Evolutionary conservation across 148 eudicot genomes (phyloP).

Genomic region (Pouteria glomerata): DNA sequence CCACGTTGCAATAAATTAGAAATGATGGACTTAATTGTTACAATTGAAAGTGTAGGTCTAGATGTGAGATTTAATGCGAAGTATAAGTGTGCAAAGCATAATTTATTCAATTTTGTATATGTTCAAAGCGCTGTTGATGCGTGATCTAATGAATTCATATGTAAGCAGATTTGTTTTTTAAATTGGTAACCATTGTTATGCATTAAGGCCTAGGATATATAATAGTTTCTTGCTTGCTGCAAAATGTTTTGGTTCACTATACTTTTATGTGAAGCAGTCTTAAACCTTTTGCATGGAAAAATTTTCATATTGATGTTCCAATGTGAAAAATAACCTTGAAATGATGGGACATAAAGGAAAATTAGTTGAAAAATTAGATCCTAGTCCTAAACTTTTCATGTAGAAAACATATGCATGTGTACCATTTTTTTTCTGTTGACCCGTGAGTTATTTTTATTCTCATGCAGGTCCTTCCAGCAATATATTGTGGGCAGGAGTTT

Average conservation of each 20-base stretch:
- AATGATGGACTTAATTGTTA: too few relatives aligned
- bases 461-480: slow-evolving; percentile 44
- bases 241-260: background rate
- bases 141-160: background rate
- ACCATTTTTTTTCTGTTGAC: background rate
- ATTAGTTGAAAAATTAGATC: background rate
- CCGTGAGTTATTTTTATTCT: slow-evolving; percentile 12
- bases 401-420: background rate
- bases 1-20: too few relatives aligned
- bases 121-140: background rate
- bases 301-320: too few relatives aligned
- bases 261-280: background rate
- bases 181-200: background rate
- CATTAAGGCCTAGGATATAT: background rate
- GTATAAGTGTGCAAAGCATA: too few relatives aligned
- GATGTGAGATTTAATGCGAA: too few relatives aligned
- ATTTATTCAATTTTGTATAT: background rate
- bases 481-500: slow-evolving; percentile 45
- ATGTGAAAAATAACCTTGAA: background rate
- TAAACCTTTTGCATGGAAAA: background rate
- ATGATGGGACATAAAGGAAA: background rate
- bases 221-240: background rate
- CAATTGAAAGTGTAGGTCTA: too few relatives aligned
- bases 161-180: background rate
- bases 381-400: background rate